Evolutionary conservation across 106 monocot genomes (phyloP).

Genomic region (Apostasia shenzhenica): DNA sequence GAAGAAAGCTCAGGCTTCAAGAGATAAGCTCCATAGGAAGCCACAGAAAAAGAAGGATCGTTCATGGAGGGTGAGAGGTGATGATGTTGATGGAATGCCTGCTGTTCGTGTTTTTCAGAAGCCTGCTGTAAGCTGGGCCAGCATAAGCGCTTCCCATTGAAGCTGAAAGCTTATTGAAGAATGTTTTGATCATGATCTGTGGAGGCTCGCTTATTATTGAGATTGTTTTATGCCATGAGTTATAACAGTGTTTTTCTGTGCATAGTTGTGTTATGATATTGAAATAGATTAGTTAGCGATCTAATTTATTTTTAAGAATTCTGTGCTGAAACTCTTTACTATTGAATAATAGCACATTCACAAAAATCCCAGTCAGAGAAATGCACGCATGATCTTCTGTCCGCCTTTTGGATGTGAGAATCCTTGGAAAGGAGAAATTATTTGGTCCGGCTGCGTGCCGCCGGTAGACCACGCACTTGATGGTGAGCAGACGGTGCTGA

Average conservation of each 20-base stretch:
- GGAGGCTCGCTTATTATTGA: neutral
- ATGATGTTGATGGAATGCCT: slow-evolving; percentile 81
- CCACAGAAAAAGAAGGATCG: slow-evolving; percentile 89
- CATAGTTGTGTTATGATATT: too few relatives aligned
- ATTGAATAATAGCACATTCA: too few relatives aligned
- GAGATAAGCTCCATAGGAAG: slow-evolving; percentile 75
- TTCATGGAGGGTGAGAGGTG: slow-evolving; percentile 79
- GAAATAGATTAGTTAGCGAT: too few relatives aligned
- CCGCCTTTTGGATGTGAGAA: too few relatives aligned
- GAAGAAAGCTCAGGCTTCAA: slow-evolving; percentile 33
- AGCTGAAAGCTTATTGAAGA: neutral
- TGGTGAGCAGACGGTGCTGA: too few relatives aligned
- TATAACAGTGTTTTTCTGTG: neutral
- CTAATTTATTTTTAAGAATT: too few relatives aligned
- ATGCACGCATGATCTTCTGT: too few relatives aligned
- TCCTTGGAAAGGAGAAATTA: too few relatives aligned
- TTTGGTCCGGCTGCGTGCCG: too few relatives aligned
- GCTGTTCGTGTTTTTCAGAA: slow-evolving; percentile 77
- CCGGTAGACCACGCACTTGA: too few relatives aligned
- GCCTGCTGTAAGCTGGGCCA: slow-evolving; percentile 45
- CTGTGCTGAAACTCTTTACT: too few relatives aligned
- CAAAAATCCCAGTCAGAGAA: too few relatives aligned
- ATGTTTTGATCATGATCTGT: neutral
- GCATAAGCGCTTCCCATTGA: slow-evolving; percentile 25
- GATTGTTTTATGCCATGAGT: neutral